Evolutionary conservation across 371 early-diverging fungal genomes (phyloP).

Genomic region (Mortierella sp.): DNA sequence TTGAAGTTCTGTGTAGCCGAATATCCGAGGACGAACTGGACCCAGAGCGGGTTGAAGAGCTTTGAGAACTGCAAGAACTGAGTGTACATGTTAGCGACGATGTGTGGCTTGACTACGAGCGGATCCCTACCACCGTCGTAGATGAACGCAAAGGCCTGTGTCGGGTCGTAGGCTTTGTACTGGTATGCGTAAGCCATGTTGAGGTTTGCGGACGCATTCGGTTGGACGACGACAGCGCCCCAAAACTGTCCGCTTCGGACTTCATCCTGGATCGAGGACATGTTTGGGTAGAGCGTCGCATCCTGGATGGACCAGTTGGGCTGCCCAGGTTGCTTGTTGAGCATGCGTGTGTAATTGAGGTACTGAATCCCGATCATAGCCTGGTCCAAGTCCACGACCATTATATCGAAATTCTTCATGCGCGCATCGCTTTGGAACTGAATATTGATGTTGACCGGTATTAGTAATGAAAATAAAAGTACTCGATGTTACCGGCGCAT

Average conservation of each 20-base stretch:
- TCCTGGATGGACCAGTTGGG: constrained; percentile 23
- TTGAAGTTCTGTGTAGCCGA: background rate
- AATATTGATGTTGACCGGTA: background rate
- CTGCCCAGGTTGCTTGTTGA: constrained; percentile 27
- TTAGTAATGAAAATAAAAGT: too few species aligned
- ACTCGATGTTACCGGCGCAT: too few species aligned
- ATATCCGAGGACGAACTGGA: constrained; percentile 11
- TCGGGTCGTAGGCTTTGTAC: constrained; percentile 28
- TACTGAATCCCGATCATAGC: constrained; percentile 38
- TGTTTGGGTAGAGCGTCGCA: constrained; percentile 6
- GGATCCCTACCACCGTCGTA: constrained; percentile 50
- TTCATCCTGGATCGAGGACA: constrained; percentile 14
- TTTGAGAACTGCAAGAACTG: constrained; percentile 33
- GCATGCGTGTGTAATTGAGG: constrained; percentile 14
- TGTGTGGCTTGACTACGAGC: constrained; percentile 29
- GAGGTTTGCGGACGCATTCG: constrained; percentile 29
- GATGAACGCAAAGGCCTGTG: constrained; percentile 33
- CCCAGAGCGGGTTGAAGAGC: constrained; percentile 40
- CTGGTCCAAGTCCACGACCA: constrained; percentile 43
- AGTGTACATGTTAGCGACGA: constrained; percentile 46
- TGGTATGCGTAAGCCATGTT: constrained; percentile 10
- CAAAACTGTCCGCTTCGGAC: constrained; percentile 33
- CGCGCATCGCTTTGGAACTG: constrained; percentile 24
- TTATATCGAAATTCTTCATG: constrained; percentile 27
- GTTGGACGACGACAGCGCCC: constrained; percentile 47